Conservation (phyloP, 495 filamentous ascomycete species). For the Tuber borchii region DNA sequence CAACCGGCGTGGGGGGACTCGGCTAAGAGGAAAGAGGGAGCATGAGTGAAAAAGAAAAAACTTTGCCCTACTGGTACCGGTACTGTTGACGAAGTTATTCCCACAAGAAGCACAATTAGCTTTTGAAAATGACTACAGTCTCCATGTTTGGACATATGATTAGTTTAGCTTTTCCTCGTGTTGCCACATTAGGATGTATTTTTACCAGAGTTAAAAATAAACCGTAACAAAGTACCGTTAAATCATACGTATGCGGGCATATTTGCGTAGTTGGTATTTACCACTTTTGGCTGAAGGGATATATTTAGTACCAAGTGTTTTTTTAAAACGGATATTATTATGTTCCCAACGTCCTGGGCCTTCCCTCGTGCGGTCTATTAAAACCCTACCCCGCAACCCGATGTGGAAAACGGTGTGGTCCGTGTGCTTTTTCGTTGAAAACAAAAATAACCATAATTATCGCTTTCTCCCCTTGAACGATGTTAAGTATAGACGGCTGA, state of each 20-base stretch:
- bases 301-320: neutral
- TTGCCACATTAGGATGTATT: constrained; percentile 4
- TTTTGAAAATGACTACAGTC: neutral
- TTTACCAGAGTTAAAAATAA: constrained; percentile 4
- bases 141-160: neutral
- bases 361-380: neutral
- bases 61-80: too few relatives aligned
- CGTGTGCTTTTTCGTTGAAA: constrained; percentile 7
- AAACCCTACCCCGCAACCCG: constrained; percentile 6
- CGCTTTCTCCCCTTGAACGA: constrained; percentile 13
- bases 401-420: neutral
- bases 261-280: neutral
- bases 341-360: neutral
- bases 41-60: neutral
- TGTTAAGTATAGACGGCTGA: constrained; percentile 18
- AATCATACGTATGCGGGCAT: neutral
- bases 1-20: neutral
- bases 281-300: neutral
- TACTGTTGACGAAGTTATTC: neutral
- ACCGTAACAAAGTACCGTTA: neutral
- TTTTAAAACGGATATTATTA: neutral
- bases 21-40: neutral
- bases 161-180: neutral
- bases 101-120: constrained; percentile 2
- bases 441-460: constrained; percentile 36